A percentile compares a stretch with the other conserved stretches of the same genome.
These are phyloP conservation scores for Cyclotella sp. DNA, from an alignment of 108 stramenopile species.

Conservation along the genomic window DNA sequence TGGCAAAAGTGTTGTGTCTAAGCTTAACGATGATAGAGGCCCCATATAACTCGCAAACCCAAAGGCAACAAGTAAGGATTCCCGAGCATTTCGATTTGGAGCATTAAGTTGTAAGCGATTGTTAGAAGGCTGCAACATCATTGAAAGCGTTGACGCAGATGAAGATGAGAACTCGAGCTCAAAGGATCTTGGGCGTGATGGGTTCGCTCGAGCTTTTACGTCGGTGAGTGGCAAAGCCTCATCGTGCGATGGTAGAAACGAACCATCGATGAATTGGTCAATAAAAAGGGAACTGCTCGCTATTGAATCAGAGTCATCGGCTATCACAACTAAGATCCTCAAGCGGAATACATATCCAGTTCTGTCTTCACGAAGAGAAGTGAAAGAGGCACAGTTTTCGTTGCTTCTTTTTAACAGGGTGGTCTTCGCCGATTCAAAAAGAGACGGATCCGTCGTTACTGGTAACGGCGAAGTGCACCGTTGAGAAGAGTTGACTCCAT, in stretches of 20 bases:
- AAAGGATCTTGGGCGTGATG: conserved; percentile 43
- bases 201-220: conserved; percentile 33
- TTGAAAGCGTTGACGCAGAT: conserved; percentile 14
- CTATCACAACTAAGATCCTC: conserved; percentile 25
- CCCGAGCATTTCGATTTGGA: conserved; percentile 69
- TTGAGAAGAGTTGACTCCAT: conserved; percentile 15
- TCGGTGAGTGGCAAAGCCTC: conserved; percentile 16
- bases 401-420: conserved; percentile 44
- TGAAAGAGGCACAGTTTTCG: conserved; percentile 52
- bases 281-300: conserved; percentile 24
- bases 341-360: conserved; percentile 41
- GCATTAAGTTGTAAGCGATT: conserved; percentile 54
- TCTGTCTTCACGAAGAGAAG: conserved; percentile 52
- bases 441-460: conserved; percentile 54
- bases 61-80: conserved; percentile 72
- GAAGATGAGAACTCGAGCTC: conserved; percentile 30
- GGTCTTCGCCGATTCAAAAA: conserved; percentile 64
- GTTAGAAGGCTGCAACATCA: conserved; percentile 23
- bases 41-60: conserved; percentile 72
- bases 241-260: conserved; percentile 31
- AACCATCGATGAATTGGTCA: conserved; percentile 22
- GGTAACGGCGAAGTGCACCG: conserved; percentile 27
- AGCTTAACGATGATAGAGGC: conserved; percentile 47
- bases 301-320: conserved; percentile 15
- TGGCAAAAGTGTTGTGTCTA: conserved; percentile 51